Evolutionary conservation across 140 eudicot species (phyloP), one percentile per base, ranked within the genome.

Genomic region (Bidens hawaiensis): DNA sequence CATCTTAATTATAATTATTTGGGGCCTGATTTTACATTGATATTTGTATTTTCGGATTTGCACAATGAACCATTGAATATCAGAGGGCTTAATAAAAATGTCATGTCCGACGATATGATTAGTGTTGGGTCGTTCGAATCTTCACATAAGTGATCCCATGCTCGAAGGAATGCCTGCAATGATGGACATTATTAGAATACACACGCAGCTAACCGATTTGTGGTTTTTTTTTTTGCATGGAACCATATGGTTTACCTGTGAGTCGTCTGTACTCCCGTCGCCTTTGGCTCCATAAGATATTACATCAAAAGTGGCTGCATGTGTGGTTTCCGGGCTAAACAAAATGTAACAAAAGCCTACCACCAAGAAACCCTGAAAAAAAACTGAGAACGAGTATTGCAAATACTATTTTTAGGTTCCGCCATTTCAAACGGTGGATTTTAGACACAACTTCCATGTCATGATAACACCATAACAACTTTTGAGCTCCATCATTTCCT

Each of bases 101-200:
- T 68, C 27, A 27, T 60, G 18, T 9, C 69, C 3, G 43, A 18
- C 3, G 79, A 71, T 41, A 75, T 25, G 8, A 68, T 31, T 6
- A 75, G 27, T 0, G 79, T 68, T 10, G 80, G 66, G 17, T 73
- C 6, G 28, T 23, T 14, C 5, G 79, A 21, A 21, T 12, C 6
- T 31, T 34, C 46, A 52, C 79, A 68, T 52, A 61, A 28, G 38
- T 25, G 66, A 21, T 14, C 27, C 79, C 79, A 75, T 60, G 79
- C 79, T 53, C 21, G 27, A 31, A 67, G 0, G 33, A 74, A 74
- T 21, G 79, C 79, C 79, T 74, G 23, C 67, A 73, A 43, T 12
- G 6, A 23, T 6, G 1, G 25, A 49, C 56, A 2, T 65, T 18
- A 30, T 54, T n/a, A n/a, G n/a, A 46, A 45, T 45, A 45, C n/a